phyloP scores from a whole-genome alignment of 257 asterid genomes.

The Buddleja alternifolia region DNA sequence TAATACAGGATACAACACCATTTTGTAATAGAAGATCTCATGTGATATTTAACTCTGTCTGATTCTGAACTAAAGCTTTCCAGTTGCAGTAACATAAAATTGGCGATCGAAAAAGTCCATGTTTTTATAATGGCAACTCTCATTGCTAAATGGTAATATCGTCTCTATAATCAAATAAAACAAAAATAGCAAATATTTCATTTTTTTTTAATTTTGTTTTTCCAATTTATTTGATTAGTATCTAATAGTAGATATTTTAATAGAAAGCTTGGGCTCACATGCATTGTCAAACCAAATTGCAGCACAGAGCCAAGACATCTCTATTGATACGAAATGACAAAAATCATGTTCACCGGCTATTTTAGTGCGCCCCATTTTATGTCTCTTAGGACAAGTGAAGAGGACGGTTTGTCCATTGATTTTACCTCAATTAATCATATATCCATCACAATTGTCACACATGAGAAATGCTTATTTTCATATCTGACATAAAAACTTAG shows the following conservation, averaged over 20 bases:
- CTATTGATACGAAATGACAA: constrained; percentile 27
- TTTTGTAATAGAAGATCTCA: too few relatives aligned
- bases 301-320: constrained; percentile 15
- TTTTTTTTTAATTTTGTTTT: background rate
- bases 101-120: too few relatives aligned
- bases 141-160: too few relatives aligned
- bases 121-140: too few relatives aligned
- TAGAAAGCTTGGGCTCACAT: constrained; percentile 23
- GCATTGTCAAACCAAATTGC: too few relatives aligned
- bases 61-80: too few relatives aligned
- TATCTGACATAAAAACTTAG: background rate
- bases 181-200: background rate
- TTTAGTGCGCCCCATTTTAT: constrained; percentile 13
- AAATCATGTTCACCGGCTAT: constrained; percentile 35
- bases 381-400: constrained; percentile 22
- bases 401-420: constrained; percentile 18
- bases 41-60: too few relatives aligned
- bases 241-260: background rate
- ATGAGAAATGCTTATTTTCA: background rate
- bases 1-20: too few relatives aligned
- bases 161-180: too few relatives aligned
- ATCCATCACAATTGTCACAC: background rate
- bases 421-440: background rate
- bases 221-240: background rate
- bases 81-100: too few relatives aligned